Conservation (phyloP, 176 grass and related monocot genomes). For the Tillandsia fasciculata region DNA sequence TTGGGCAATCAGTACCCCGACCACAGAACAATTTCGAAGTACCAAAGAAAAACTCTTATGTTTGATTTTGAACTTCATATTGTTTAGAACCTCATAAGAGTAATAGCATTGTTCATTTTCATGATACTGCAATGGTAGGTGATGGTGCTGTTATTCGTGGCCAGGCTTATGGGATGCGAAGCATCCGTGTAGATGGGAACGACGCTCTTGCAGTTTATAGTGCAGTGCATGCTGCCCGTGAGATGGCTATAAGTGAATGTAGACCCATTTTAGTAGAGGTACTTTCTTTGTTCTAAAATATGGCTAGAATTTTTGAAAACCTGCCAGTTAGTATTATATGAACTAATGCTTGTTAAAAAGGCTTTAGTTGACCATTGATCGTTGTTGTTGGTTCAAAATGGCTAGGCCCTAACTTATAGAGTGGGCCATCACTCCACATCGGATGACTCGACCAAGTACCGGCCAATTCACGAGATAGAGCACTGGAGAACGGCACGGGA, state of each 20-base stretch:
- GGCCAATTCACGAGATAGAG: conserved; percentile 78
- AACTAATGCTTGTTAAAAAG: not conserved
- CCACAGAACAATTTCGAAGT: conserved; percentile 88
- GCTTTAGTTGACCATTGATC: not conserved
- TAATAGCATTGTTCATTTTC: conserved; percentile 3
- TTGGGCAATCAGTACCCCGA: conserved; percentile 97
- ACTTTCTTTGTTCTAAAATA: not conserved
- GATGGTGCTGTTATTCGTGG: conserved; percentile 73
- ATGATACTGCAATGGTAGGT: conserved; percentile 42
- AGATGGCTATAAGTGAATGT: conserved; percentile 76
- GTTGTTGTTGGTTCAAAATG: conserved; percentile 5
- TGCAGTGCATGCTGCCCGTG: conserved; percentile 65
- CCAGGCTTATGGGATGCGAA: conserved; percentile 84
- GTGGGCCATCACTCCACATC: conserved; percentile 96
- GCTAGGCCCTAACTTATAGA: conserved; percentile 86
- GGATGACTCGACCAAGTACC: conserved; percentile 95
- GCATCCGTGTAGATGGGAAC: conserved; percentile 83
- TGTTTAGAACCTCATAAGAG: not conserved
- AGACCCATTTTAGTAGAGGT: conserved; percentile 94
- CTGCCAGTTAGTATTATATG: not conserved
- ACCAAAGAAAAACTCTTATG: conserved; percentile 4
- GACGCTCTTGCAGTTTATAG: conserved; percentile 92
- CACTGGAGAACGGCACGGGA: conserved; percentile 82
- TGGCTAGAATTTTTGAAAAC: not conserved
- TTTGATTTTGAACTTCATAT: conserved; percentile 7